These are phyloP conservation scores for Halenospora varia DNA, from an alignment of 495 filamentous ascomycete genomes.

Conservation along the genomic window DNA sequence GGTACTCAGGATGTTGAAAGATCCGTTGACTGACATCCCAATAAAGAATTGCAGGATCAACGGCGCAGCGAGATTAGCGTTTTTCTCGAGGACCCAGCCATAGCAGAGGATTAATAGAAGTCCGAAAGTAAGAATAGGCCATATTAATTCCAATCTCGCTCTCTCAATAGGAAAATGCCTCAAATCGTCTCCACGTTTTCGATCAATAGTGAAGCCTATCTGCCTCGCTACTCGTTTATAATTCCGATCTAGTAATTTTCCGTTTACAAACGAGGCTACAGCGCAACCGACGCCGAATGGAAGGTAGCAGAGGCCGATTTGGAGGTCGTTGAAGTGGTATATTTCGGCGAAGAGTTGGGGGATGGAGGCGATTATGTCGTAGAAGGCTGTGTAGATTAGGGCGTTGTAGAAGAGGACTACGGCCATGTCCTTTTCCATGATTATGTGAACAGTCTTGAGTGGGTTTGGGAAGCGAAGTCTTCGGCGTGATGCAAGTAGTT, in stretches of 20 bases:
- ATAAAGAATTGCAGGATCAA: conserved; percentile 45
- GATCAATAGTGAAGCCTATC: conserved; percentile 38
- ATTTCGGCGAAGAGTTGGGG: conserved; percentile 46
- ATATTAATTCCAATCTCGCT: conserved; percentile 53
- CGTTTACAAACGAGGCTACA: conserved; percentile 61
- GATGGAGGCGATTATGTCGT: conserved; percentile 39
- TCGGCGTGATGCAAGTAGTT: conserved; percentile 31
- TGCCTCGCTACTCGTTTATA: conserved; percentile 40
- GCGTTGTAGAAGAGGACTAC: conserved; percentile 48
- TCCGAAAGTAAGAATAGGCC: conserved; percentile 39
- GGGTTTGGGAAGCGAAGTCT: conserved; percentile 68
- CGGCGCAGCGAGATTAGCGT: conserved; percentile 34
- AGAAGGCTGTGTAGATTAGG: conserved; percentile 51
- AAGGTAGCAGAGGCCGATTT: conserved; percentile 59
- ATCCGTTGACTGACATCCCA: conserved; percentile 44
- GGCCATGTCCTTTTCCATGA: conserved; percentile 59
- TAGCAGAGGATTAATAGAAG: conserved; percentile 26
- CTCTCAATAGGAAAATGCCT: conserved; percentile 57
- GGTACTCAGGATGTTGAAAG: conserved; percentile 49
- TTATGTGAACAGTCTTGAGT: conserved; percentile 58
- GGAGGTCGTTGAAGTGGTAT: conserved; percentile 62
- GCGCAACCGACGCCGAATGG: conserved; percentile 64
- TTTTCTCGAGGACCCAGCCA: conserved; percentile 38
- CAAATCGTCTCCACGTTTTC: conserved; percentile 48
- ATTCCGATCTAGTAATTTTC: conserved; percentile 51